Percentiles rank a stretch among this genome's conserved stretches.
phyloP scores from a whole-genome alignment of 192 early-diverging fungal genomes.

The Coemansia sp. region DNA sequence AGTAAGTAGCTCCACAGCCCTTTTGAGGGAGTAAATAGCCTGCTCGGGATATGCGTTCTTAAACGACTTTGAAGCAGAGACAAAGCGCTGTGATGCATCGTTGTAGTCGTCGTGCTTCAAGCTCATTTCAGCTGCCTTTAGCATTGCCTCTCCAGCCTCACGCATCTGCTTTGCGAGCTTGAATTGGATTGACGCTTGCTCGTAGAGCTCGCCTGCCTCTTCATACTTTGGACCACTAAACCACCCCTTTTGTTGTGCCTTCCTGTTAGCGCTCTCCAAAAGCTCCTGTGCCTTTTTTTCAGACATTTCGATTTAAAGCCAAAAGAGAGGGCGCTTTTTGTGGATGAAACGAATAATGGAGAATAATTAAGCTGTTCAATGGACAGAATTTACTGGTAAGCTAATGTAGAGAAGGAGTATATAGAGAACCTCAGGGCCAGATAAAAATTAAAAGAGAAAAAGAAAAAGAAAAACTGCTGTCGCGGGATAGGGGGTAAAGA shows the following conservation, averaged over 20 bases:
- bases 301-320: constrained; percentile 16
- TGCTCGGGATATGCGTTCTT: constrained; percentile 83
- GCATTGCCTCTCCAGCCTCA: constrained; percentile 93
- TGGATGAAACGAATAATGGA: background rate
- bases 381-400: background rate
- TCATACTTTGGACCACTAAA: constrained; percentile 85
- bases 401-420: background rate
- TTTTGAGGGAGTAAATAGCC: constrained; percentile 70
- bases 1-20: constrained; percentile 80
- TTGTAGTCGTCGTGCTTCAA: constrained; percentile 75
- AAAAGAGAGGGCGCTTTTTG: background rate
- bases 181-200: constrained; percentile 89
- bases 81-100: constrained; percentile 81
- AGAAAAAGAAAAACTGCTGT: too few species aligned
- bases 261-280: constrained; percentile 71
- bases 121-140: constrained; percentile 78
- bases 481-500: too few species aligned
- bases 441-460: too few species aligned
- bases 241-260: constrained; percentile 63
- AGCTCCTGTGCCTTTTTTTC: constrained; percentile 47
- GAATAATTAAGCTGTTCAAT: background rate
- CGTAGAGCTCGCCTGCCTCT: constrained; percentile 92
- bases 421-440: background rate
- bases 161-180: constrained; percentile 89
- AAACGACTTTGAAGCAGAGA: constrained; percentile 87